Evolutionary conservation across 176 grass and related monocot genomes (phyloP), one percentile per base, ranked within the genome.

Genomic region (Oryza rufipogon): DNA sequence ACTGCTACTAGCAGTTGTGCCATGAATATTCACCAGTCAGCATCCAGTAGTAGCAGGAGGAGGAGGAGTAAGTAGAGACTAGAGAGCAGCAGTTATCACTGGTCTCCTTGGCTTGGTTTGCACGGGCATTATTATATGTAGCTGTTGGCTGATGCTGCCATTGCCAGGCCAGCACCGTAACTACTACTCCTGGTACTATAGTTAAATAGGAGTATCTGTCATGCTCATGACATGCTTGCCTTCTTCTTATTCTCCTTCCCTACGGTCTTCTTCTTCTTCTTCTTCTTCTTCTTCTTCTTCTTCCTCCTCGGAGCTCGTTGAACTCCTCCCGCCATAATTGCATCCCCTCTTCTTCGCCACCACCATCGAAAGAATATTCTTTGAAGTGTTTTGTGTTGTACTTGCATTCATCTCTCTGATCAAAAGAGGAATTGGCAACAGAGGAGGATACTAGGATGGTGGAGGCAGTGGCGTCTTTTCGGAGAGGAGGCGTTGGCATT

Each of bases 181-280:
- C 78, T 14, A 73, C 78, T 14, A 81, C 45, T 71, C 46, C 45
- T 71, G 3, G 36, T 63, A 73, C 44, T 66, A 66, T 66, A 66
- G 72, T 89, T 85, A 78, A 82, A 86, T 67, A 32, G 30, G 30
- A 32, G 30, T 32, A 61, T 3, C 74, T 15, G 58, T 90, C 88
- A 68, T 86, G 88, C 83, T 82, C 74, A 90, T 83, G 84, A 74
- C 84, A 90, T 83, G 88, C 74, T 39, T 82, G 47, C 85, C 83
- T 56, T 56, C 51, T 52, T 15, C 23, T 23, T 23, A 23, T 23
- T 23, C 23, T 23, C 16, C 66, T 71, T 56, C 14, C 25, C 20
- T 10, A 7, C 5, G 46, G 34, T 41, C 39, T 41, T 86, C 78
- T 77, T 78, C 88, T 77, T 78, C 88, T 78, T 41, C 39, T 41